These are phyloP conservation scores for Neonothopanus nambi DNA, from an alignment of 1,284 basidiomycete genomes.

Conservation along the genomic window DNA sequence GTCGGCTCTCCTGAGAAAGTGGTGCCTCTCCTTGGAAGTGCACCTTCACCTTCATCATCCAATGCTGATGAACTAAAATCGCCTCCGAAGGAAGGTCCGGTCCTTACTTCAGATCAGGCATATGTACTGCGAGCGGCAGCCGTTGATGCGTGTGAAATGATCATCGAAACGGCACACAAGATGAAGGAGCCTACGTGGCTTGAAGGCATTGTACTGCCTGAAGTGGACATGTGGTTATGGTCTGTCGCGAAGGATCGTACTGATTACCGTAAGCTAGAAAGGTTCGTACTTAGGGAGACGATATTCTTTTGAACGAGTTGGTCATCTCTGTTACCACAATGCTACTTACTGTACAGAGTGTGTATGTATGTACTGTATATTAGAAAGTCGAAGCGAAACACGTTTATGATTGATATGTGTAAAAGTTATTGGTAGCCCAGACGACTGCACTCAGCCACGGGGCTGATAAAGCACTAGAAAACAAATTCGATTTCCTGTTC, in stretches of 20 bases:
- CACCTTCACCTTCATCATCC: constrained; percentile 10
- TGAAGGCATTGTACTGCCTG: constrained; percentile 54
- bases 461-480: constrained; percentile 4
- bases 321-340: too few relatives aligned
- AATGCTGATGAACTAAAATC: constrained; percentile 20
- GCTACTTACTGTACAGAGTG: not conserved
- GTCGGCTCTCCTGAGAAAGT: constrained; percentile 40
- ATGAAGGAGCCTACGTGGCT: constrained; percentile 52
- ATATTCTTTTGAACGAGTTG: constrained; percentile 57
- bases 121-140: constrained; percentile 80
- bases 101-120: constrained; percentile 60
- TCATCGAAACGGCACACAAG: constrained; percentile 54
- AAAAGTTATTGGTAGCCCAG: constrained; percentile 1
- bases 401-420: not conserved
- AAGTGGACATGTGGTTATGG: constrained; percentile 77
- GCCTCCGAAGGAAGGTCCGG: constrained; percentile 60
- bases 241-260: constrained; percentile 70
- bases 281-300: constrained; percentile 65
- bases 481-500: not conserved
- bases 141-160: constrained; percentile 72
- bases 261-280: constrained; percentile 63
- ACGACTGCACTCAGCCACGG: not conserved
- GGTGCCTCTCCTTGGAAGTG: constrained; percentile 37
- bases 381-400: not conserved
- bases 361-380: not conserved